phyloP scores from a whole-genome alignment of 2,329 filamentous ascomycete species.

The Trichophyton mentagrophytes region DNA sequence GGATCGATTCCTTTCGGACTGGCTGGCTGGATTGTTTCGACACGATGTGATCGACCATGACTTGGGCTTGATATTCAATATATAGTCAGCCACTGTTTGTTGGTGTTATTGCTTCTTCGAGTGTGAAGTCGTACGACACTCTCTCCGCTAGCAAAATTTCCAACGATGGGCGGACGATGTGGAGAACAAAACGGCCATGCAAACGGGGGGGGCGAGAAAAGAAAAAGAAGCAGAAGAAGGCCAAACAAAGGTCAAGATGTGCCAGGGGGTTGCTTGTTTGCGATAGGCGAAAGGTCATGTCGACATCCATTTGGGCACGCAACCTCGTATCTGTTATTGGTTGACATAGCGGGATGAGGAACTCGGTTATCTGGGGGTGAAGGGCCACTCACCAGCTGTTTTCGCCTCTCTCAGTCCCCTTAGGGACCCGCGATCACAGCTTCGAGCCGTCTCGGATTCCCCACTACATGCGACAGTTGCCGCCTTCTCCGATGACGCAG shows the following conservation, averaged over 20 bases:
- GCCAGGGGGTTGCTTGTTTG: not conserved
- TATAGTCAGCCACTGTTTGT: not conserved
- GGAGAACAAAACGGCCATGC: not conserved
- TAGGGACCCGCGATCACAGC: not conserved
- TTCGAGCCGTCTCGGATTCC: not conserved
- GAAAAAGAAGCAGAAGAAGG: not conserved
- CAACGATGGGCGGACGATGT: not conserved
- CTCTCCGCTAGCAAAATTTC: not conserved
- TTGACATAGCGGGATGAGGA: not conserved
- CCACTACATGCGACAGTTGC: not conserved
- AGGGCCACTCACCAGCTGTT: not conserved
- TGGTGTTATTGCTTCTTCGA: not conserved
- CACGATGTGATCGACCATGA: not conserved
- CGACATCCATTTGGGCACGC: not conserved
- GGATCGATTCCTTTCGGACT: no score
- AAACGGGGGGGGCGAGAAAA: not conserved
- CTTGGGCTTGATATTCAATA: not conserved
- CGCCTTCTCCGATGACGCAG: slow-evolving; percentile 1
- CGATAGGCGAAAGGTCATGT: not conserved
- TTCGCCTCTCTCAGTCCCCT: not conserved
- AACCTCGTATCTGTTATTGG: not conserved
- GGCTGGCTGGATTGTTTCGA: not conserved
- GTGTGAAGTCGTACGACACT: not conserved
- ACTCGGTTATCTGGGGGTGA: slow-evolving; percentile 1
- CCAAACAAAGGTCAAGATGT: not conserved